phyloP scores from a whole-genome alignment of 192 early-diverging fungal genomes.

The Podila minutissima region DNA sequence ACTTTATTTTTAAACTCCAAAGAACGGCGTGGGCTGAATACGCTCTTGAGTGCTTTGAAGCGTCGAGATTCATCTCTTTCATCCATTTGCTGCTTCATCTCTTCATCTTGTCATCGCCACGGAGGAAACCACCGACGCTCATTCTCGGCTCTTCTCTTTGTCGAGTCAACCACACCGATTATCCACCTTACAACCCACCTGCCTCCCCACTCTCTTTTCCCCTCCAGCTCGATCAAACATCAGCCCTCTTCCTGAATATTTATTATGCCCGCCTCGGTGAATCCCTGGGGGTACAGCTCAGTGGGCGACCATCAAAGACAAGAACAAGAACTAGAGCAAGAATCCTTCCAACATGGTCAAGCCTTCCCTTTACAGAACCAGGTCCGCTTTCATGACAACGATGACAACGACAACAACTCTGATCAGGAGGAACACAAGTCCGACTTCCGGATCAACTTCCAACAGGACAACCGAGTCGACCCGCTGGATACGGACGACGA shows the following conservation, averaged over 20 bases:
- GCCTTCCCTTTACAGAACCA: background rate
- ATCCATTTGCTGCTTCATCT: background rate
- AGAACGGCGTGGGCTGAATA: too few species aligned
- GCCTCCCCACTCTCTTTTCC: background rate
- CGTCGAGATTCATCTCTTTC: background rate
- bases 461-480: background rate
- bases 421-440: background rate
- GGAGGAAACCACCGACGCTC: too few species aligned
- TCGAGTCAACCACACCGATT: too few species aligned
- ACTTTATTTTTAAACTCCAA: too few species aligned
- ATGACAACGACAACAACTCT: background rate
- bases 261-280: background rate
- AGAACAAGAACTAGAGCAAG: background rate
- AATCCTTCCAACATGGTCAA: background rate
- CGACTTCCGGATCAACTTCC: background rate
- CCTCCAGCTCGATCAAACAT: background rate
- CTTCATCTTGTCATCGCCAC: background rate
- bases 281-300: background rate
- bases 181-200: too few species aligned
- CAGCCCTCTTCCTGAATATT: background rate
- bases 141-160: background rate
- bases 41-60: too few species aligned
- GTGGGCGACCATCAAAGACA: background rate
- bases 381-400: background rate
- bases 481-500: conserved; percentile 13